Conservation (phyloP, 2,329 filamentous ascomycete genomes). For the Ophiostoma sp. region DNA sequence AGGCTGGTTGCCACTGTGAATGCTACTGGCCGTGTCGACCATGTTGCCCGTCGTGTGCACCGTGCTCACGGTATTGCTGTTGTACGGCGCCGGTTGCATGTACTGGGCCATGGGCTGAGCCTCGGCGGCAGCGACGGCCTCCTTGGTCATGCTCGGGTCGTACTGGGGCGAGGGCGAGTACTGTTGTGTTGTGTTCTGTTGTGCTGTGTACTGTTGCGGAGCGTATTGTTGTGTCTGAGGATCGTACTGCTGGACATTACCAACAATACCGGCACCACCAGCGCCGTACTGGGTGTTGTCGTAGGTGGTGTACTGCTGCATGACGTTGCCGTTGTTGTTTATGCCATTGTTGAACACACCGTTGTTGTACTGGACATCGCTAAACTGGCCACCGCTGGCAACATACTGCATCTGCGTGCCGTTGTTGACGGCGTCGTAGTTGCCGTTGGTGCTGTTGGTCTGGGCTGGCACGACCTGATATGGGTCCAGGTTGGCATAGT, state of each 20-base stretch:
- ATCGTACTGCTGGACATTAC: background rate
- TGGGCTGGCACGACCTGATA: background rate
- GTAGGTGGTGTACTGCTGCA: background rate
- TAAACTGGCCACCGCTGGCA: background rate
- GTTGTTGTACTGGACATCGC: background rate
- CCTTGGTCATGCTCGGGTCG: constrained; percentile 3
- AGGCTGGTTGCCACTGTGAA: background rate
- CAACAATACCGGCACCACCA: background rate
- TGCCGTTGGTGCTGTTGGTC: background rate
- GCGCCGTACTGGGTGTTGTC: background rate
- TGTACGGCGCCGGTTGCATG: constrained; percentile 2
- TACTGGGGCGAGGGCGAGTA: background rate
- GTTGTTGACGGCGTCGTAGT: background rate
- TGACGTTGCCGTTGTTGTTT: background rate
- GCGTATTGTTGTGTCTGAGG: background rate
- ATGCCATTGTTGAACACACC: background rate
- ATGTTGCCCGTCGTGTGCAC: background rate
- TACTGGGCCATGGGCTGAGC: background rate
- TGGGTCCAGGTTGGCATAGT: constrained; percentile 4
- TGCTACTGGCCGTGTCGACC: too few species aligned
- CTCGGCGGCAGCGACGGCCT: background rate
- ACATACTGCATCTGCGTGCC: constrained; percentile 11
- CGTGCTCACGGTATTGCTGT: background rate
- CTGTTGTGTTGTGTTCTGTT: background rate
- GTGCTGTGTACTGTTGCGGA: background rate